These are phyloP conservation scores for Alternaria gansuensis DNA, from an alignment of 2,329 filamentous ascomycete species.

Conservation along the genomic window DNA sequence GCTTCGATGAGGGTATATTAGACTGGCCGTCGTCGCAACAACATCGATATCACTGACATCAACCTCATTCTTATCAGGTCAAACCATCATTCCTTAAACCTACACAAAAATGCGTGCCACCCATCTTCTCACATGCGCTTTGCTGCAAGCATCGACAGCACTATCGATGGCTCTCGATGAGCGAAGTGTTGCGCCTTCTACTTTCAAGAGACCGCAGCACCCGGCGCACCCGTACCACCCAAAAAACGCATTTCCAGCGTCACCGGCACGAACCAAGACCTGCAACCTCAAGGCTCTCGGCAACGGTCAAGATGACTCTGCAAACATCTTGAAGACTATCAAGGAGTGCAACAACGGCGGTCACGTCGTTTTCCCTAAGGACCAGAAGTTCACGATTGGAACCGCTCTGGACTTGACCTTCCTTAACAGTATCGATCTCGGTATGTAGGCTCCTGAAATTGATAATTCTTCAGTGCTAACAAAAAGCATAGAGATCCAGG, in stretches of 20 bases:
- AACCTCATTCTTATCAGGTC: background rate
- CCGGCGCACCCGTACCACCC: conserved; percentile 50
- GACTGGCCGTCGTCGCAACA: conserved; percentile 8
- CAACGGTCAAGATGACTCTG: conserved; percentile 59
- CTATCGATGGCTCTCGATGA: conserved; percentile 32
- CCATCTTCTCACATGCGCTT: conserved; percentile 32
- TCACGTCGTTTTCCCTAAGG: conserved; percentile 66
- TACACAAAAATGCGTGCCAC: conserved; percentile 39
- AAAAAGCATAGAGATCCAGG: conserved; percentile 61
- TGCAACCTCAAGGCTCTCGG: conserved; percentile 54
- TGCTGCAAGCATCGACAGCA: conserved; percentile 40
- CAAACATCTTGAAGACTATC: conserved; percentile 64
- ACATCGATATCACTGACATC: conserved; percentile 7
- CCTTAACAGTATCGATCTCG: conserved; percentile 69
- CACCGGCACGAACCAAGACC: conserved; percentile 48
- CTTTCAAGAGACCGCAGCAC: conserved; percentile 47
- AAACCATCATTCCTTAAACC: background rate
- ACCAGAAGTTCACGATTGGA: conserved; percentile 67
- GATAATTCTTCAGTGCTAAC: conserved; percentile 9
- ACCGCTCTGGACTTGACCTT: conserved; percentile 73
- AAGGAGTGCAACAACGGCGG: conserved; percentile 70
- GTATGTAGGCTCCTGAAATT: conserved; percentile 40
- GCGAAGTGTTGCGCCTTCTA: conserved; percentile 15
- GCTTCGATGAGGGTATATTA: conserved; percentile 31
- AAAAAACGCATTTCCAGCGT: conserved; percentile 46